These are phyloP conservation scores for Salisapilia sapeloensis DNA, from an alignment of 352 stramenopile species.

Conservation along the genomic window DNA sequence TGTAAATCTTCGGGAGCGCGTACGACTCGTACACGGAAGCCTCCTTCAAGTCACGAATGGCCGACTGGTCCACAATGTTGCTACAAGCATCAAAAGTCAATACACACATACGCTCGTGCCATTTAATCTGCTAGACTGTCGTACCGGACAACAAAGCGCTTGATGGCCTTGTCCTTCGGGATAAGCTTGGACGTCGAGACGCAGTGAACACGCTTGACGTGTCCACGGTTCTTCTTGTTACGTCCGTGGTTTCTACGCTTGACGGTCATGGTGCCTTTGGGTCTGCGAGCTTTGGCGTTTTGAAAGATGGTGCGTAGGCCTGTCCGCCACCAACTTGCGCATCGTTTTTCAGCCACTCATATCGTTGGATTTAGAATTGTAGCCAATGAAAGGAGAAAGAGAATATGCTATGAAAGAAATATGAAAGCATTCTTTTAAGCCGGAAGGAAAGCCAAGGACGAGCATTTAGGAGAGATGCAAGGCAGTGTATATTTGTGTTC, in stretches of 20 bases:
- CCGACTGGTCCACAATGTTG: slow-evolving; percentile 98
- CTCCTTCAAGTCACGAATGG: slow-evolving; percentile 97
- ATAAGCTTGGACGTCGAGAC: slow-evolving; percentile 98
- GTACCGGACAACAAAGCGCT: slow-evolving; percentile 84
- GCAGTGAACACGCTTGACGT: slow-evolving; percentile 98
- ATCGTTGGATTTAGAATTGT: too few relatives aligned
- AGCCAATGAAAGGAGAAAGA: too few relatives aligned
- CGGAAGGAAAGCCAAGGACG: too few relatives aligned
- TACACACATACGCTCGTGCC: background rate
- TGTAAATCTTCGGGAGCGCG: slow-evolving; percentile 98
- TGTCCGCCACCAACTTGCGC: slow-evolving; percentile 16
- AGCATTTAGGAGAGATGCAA: too few relatives aligned
- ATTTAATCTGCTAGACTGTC: too few relatives aligned
- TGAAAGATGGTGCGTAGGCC: slow-evolving; percentile 5
- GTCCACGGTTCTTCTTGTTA: slow-evolving; percentile 98
- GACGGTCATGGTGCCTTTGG: slow-evolving; percentile 92
- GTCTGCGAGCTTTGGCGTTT: slow-evolving; percentile 1
- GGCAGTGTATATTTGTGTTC: too few relatives aligned
- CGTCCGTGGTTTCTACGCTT: slow-evolving; percentile 97
- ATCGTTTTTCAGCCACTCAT: too few relatives aligned
- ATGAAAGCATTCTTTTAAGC: too few relatives aligned
- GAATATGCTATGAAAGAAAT: too few relatives aligned
- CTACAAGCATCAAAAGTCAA: slow-evolving; percentile 16
- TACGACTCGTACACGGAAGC: slow-evolving; percentile 98
- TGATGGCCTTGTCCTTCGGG: slow-evolving; percentile 92